Evolutionary conservation across 106 monocot genomes (phyloP).

Genomic region (Allium cepa): DNA sequence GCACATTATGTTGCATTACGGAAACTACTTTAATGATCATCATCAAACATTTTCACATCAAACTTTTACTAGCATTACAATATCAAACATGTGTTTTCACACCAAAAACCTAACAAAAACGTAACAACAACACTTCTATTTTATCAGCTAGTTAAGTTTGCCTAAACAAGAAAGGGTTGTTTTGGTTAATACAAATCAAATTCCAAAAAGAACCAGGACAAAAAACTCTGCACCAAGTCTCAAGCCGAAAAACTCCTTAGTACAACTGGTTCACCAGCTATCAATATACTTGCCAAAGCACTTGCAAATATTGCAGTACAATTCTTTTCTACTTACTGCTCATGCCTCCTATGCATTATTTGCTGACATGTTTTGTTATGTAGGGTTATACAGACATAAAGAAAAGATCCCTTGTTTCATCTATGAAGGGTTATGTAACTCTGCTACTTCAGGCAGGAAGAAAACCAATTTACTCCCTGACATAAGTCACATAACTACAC

Average conservation of each 20-base stretch:
- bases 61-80: too few species aligned
- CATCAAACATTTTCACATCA: too few species aligned
- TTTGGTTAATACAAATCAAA: too few species aligned
- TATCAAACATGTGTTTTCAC: too few species aligned
- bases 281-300: constrained; percentile 96
- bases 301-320: constrained; percentile 92
- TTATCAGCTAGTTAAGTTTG: too few species aligned
- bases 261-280: constrained; percentile 63
- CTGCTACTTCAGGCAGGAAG: constrained; percentile 60
- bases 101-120: too few species aligned
- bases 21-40: too few species aligned
- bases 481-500: constrained; percentile 35
- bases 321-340: neutral
- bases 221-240: too few species aligned
- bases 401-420: constrained; percentile 80
- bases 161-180: too few species aligned
- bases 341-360: neutral
- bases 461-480: constrained; percentile 54
- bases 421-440: constrained; percentile 73
- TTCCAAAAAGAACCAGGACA: too few species aligned
- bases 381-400: constrained; percentile 93
- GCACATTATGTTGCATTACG: too few species aligned
- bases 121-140: too few species aligned
- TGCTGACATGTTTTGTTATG: constrained; percentile 2
- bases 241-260: constrained; percentile 77